These are phyloP conservation scores for Plasmodium knowlesi DNA, from an alignment of 169 alveolate genomes.

Conservation along the genomic window DNA sequence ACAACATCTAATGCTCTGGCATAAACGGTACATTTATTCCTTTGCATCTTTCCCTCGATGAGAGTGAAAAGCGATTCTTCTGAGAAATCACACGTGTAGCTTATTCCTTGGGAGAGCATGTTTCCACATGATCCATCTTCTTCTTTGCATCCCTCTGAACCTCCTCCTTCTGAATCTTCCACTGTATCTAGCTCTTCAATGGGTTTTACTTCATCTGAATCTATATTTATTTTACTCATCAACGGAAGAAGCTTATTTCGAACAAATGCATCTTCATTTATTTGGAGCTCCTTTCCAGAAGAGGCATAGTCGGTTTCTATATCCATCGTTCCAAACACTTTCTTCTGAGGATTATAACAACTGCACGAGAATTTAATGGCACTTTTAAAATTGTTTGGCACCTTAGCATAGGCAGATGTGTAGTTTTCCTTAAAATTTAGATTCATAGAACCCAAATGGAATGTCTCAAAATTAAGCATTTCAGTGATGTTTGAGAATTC, in stretches of 20 bases:
- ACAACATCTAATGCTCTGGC: conserved; percentile 40
- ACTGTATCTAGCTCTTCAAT: not conserved
- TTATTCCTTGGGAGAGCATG: not conserved
- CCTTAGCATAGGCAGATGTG: conserved; percentile 36
- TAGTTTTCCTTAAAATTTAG: conserved; percentile 6
- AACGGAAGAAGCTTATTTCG: not conserved
- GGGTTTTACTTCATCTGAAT: not conserved
- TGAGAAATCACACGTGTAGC: conserved; percentile 38
- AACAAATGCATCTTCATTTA: not conserved
- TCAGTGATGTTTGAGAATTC: conserved; percentile 37
- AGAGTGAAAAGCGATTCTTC: not conserved
- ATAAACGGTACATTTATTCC: conserved; percentile 23
- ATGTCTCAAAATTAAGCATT: conserved; percentile 37
- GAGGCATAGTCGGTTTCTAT: conserved; percentile 21
- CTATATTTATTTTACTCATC: not conserved
- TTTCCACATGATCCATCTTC: not conserved
- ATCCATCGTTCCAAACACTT: conserved; percentile 29
- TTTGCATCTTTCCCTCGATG: conserved; percentile 14
- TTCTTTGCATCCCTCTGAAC: not conserved
- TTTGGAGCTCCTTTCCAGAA: not conserved
- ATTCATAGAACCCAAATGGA: conserved; percentile 34
- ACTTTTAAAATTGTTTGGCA: conserved; percentile 8
- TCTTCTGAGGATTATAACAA: conserved; percentile 42
- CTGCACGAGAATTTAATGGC: conserved; percentile 35
- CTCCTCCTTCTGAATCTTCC: not conserved